These are phyloP conservation scores for Boletellus deceptivus DNA, from an alignment of 1,284 basidiomycete species.

Conservation along the genomic window DNA sequence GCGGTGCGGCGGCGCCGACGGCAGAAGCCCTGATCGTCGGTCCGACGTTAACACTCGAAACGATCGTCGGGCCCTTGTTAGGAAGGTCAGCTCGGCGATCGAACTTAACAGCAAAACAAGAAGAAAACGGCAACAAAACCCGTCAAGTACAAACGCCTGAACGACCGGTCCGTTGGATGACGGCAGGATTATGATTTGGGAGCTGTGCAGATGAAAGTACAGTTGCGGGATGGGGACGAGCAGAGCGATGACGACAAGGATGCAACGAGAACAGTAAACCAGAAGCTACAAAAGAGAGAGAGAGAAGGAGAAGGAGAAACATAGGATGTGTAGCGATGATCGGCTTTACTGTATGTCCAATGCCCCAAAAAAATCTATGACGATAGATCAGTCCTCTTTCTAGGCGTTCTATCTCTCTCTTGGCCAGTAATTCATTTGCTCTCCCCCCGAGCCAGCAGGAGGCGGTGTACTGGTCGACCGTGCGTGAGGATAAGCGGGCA, in stretches of 20 bases:
- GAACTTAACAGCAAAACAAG: background rate
- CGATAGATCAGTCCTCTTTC: constrained; percentile 9
- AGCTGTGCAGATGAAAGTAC: constrained; percentile 12
- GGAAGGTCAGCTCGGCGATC: constrained; percentile 15
- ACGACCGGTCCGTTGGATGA: constrained; percentile 2
- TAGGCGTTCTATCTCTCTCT: constrained; percentile 21
- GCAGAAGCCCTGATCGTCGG: constrained; percentile 17
- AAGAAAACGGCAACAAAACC: background rate
- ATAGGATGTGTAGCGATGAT: constrained; percentile 2
- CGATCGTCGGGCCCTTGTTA: constrained; percentile 21
- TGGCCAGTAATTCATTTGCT: constrained; percentile 32
- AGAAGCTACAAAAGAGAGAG: background rate
- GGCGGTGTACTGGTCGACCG: constrained; percentile 20
- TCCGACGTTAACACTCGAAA: background rate
- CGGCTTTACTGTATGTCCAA: constrained; percentile 6
- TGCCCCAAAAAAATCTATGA: constrained; percentile 22
- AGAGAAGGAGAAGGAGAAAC: background rate
- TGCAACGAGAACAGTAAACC: constrained; percentile 8
- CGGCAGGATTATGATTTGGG: constrained; percentile 11
- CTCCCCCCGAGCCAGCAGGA: constrained; percentile 28
- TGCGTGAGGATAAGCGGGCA: constrained; percentile 21
- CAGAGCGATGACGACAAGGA: constrained; percentile 12
- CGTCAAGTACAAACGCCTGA: constrained; percentile 19
- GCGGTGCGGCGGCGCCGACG: too few species aligned
- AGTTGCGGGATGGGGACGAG: constrained; percentile 16